Evolutionary conservation across 257 asterid genomes (phyloP), one percentile per base, ranked within the genome.

Genomic region (Solanum okadae): DNA sequence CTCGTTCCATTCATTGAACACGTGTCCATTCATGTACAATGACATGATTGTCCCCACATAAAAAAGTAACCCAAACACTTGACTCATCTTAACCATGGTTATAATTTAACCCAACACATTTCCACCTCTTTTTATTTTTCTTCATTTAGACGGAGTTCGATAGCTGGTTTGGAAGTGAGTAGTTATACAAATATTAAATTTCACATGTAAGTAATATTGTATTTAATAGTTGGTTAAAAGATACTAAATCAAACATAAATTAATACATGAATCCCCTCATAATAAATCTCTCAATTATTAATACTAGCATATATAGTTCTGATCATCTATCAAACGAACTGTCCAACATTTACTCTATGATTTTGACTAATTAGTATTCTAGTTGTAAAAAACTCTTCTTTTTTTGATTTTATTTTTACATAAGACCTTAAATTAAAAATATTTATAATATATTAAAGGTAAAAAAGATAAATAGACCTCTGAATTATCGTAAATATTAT

Each of bases 71-170:
- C 25, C 10, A 71, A 71, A 22, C n/a, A 71, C 40, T 71, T 71
- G n/a, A 71, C 40, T 31, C 77, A 70, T 70, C 40, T 70, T 31
- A 71, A 71, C 77, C 77, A 70, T 70, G 40, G 40, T 31, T 70
- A 31, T 7, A 70, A 1, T 15, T 70, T 29, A 31, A 29, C 38
- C 37, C 76, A 1, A 70, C 23, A 70, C 76, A 70, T 18, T 70
- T 29, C 76, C 37, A 70, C 23, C 40, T 29, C 10, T 14, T 15
- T 13, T 29, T 27, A 8, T 68, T 68, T 68, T 67, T 67, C 9
- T 5, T 13, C 15, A 18, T 8, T 61, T 4, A 0, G 2, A 0
- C 1, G 4, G 9, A 0, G 3, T 61, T 22, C 2, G 6, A 0
- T 22, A 61, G 2, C 0, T 61, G 27, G 0, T 22, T 22, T 61